Evolutionary conservation across 805 yeast species (phyloP), one percentile per base, ranked within the genome.

Genomic region (Saccharomycopsis sp.): DNA sequence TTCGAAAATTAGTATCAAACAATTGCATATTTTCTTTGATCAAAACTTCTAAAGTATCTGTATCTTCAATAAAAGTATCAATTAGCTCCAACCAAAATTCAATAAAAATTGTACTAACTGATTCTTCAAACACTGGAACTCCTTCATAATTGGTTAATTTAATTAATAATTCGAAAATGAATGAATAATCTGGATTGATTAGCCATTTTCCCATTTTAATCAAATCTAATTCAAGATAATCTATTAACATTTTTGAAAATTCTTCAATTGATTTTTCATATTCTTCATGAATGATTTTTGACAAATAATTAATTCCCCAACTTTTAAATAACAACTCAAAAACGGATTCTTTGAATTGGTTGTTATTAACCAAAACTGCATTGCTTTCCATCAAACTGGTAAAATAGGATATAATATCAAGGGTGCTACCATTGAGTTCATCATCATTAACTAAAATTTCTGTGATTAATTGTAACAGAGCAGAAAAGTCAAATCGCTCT

Each of bases 21-120:
- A 15, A 52, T 39, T 34, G 55, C 23, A 46, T 49, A 0, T 52
- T 51, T 13, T 60, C 59, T 28, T 64, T 53, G 31, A 69, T 50
- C 1, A 61, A 41, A 0, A 52, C 39, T 3, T 50, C 31, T 3
- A 67, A 34, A 3, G 56, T 37, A n/a, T 67, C 72, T 26, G 59
- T 59, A 46, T 75, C 79, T 49, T 67, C 74, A 29, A 63, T 55
- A 46, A 70, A 73, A 1, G 67, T 61, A 42, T 79, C 86, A 5
- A 76, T 70, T 25, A 80, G 58, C 40, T 76, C 78, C 36, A 70
- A 66, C 94, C 94, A 83, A 52, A 82, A 79, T 26, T 73, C 71
- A 6, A 78, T 63, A 52, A 81, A 66, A 42, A 66, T 70, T 31
- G 59, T 63, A 0, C 79, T 72, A 5, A 78, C 61, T 13, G 58